These are phyloP conservation scores for Erysimum cheiri DNA, from an alignment of 441 rosid genomes.

Conservation along the genomic window DNA sequence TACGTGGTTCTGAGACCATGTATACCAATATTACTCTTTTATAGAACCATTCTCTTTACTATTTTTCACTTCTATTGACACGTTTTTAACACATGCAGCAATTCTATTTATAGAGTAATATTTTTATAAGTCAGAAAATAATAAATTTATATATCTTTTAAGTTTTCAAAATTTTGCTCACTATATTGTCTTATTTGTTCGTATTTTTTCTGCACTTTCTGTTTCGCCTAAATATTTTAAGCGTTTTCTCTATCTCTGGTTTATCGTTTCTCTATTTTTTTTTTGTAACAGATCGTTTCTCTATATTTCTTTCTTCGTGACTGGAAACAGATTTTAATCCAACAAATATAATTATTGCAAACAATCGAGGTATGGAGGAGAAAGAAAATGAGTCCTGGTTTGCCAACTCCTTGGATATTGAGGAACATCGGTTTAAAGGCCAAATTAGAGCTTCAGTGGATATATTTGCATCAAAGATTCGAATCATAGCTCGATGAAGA, in stretches of 20 bases:
- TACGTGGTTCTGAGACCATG: neutral
- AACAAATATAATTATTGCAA: neutral
- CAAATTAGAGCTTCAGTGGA: neutral
- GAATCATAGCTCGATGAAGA: constrained; percentile 15
- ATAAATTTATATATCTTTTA: neutral
- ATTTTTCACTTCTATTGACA: neutral
- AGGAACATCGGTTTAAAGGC: neutral
- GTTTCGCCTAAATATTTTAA: neutral
- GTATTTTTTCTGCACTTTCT: neutral
- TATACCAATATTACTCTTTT: neutral
- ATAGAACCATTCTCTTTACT: neutral
- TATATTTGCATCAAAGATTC: neutral
- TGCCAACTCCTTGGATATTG: neutral
- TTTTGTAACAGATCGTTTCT: too few relatives aligned
- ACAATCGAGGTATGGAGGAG: neutral
- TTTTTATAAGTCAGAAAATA: neutral
- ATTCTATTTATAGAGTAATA: neutral
- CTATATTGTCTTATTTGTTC: neutral
- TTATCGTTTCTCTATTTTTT: neutral
- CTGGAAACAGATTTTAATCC: neutral
- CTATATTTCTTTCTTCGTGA: neutral
- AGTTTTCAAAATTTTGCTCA: neutral
- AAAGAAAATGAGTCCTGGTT: neutral
- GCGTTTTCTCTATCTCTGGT: neutral
- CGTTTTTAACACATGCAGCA: neutral